A percentile compares a stretch with the other conserved stretches of the same genome.
phyloP scores from a whole-genome alignment of 2,329 filamentous ascomycete genomes.

The Fusarium fujikuroi region DNA sequence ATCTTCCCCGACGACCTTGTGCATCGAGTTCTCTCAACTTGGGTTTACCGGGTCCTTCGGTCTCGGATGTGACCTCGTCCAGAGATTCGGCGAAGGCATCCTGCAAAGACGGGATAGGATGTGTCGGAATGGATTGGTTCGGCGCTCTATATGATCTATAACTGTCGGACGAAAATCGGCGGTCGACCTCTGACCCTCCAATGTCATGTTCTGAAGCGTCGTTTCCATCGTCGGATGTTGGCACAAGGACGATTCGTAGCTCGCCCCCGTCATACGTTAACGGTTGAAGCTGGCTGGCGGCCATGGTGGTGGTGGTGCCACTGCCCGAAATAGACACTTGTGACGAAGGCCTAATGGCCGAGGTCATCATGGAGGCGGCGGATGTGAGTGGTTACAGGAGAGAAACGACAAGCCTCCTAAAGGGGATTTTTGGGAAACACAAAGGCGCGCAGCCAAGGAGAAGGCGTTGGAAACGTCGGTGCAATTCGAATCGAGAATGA shows the following conservation, averaged over 20 bases:
- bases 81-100: constrained; percentile 86
- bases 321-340: constrained; percentile 39
- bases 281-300: constrained; percentile 45
- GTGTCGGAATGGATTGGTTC: constrained; percentile 52
- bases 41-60: constrained; percentile 57
- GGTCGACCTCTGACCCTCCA: constrained; percentile 26
- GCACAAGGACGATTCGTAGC: constrained; percentile 47
- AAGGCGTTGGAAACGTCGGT: constrained; percentile 8
- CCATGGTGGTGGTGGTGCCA: constrained; percentile 46
- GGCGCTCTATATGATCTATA: constrained; percentile 38
- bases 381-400: constrained; percentile 14
- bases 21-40: constrained; percentile 66
- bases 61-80: constrained; percentile 70
- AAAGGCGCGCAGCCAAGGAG: constrained; percentile 9
- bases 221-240: constrained; percentile 36
- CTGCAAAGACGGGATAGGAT: constrained; percentile 82
- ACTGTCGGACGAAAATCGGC: constrained; percentile 35
- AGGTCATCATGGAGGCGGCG: constrained; percentile 36
- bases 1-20: constrained; percentile 69
- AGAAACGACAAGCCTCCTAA: constrained; percentile 28
- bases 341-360: constrained; percentile 39
- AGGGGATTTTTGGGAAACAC: constrained; percentile 13
- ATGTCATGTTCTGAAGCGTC: constrained; percentile 12
- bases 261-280: constrained; percentile 44
- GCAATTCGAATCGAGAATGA: constrained; percentile 5